Conservation (phyloP, 306 rosid genomes). For the Bauhinia variegata region DNA sequence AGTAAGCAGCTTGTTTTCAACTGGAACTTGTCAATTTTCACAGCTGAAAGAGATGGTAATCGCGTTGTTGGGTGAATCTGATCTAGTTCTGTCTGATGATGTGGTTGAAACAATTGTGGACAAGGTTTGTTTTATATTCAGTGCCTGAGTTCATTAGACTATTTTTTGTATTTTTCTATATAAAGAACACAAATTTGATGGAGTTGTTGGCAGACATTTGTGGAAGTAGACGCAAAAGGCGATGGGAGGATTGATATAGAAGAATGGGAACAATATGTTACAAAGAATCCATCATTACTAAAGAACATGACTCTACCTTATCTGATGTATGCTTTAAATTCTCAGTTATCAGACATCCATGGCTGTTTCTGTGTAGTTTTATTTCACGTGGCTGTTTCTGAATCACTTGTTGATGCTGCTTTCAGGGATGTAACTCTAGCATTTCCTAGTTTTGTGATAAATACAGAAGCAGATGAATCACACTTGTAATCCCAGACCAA, state of each 20-base stretch:
- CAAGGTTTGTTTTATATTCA: conserved; percentile 28
- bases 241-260: conserved; percentile 39
- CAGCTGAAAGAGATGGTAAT: conserved; percentile 46
- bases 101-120: conserved; percentile 40
- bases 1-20: too few relatives aligned
- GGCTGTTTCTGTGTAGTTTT: neutral
- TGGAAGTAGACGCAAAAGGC: conserved; percentile 36
- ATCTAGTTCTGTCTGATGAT: conserved; percentile 39
- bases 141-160: neutral
- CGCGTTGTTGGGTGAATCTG: conserved; percentile 35
- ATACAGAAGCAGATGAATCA: conserved; percentile 32
- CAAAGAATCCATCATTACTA: conserved; percentile 37
- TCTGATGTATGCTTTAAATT: conserved; percentile 32
- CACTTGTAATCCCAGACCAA: neutral
- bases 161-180: neutral
- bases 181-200: conserved; percentile 15
- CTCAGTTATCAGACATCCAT: neutral
- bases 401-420: conserved; percentile 2
- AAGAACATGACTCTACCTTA: conserved; percentile 48
- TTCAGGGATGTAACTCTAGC: conserved; percentile 46
- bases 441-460: conserved; percentile 46
- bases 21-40: neutral
- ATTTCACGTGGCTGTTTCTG: neutral
- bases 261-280: conserved; percentile 41
- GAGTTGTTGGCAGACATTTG: conserved; percentile 33